A percentile compares a stretch with the other conserved stretches of the same genome.
Conservation (phyloP, 441 rosid species). For the Cnidoscolus chayamansa region DNA sequence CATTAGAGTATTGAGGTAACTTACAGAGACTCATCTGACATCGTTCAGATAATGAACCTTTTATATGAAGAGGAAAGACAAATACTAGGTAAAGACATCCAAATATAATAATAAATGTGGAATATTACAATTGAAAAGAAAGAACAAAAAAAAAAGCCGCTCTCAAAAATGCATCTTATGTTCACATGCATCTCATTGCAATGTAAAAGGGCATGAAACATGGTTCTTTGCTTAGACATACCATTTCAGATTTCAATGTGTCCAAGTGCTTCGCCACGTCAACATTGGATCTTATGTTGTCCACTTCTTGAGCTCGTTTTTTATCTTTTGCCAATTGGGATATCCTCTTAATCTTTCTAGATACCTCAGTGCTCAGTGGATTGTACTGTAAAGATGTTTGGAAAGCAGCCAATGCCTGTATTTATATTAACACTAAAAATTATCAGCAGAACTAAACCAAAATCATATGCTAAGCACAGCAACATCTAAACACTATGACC, state of each 20-base stretch:
- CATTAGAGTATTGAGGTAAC: background rate
- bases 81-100: background rate
- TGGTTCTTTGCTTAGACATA: slow-evolving; percentile 27
- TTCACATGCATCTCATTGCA: background rate
- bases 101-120: background rate
- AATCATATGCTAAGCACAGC: slow-evolving; percentile 4
- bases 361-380: slow-evolving; percentile 82
- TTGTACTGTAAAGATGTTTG: slow-evolving; percentile 68
- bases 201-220: background rate
- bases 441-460: slow-evolving; percentile 17
- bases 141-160: too few species aligned
- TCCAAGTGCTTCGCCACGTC: slow-evolving; percentile 76
- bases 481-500: background rate
- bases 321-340: slow-evolving; percentile 73
- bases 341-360: slow-evolving; percentile 77
- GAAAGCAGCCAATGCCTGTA: slow-evolving; percentile 78
- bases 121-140: background rate
- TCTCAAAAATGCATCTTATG: background rate
- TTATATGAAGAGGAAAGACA: background rate
- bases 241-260: slow-evolving; percentile 70
- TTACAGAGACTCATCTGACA: background rate
- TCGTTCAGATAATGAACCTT: background rate
- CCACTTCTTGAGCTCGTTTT: slow-evolving; percentile 78
- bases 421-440: slow-evolving; percentile 8
- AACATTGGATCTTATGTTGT: slow-evolving; percentile 69